A percentile compares a stretch with the other conserved stretches of the same genome.
Conservation (phyloP, 2,329 filamentous ascomycete genomes). For the Coleophoma crateriformis region DNA sequence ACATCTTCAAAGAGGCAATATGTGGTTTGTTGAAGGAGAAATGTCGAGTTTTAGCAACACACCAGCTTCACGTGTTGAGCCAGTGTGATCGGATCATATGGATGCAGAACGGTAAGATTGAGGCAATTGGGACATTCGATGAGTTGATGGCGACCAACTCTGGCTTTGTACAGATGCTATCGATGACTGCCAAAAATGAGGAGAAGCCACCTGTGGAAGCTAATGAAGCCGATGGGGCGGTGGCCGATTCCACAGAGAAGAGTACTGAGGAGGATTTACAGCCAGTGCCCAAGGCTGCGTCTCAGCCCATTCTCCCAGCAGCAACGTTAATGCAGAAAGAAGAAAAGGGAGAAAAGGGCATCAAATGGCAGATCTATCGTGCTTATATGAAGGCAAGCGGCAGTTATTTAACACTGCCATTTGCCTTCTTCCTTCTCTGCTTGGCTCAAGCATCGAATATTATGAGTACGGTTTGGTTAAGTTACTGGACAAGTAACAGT, state of each 20-base stretch:
- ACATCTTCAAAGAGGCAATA: slow-evolving; percentile 92
- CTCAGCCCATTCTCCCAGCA: slow-evolving; percentile 52
- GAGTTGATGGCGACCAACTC: slow-evolving; percentile 76
- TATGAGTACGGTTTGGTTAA: slow-evolving; percentile 83
- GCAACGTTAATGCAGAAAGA: slow-evolving; percentile 69
- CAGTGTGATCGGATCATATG: slow-evolving; percentile 89
- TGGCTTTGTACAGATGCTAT: slow-evolving; percentile 60
- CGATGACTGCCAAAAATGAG: slow-evolving; percentile 81
- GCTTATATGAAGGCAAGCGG: slow-evolving; percentile 61
- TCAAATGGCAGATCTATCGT: slow-evolving; percentile 57
- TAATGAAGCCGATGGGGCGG: too few relatives aligned
- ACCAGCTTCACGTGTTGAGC: slow-evolving; percentile 88
- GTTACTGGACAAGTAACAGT: slow-evolving; percentile 83
- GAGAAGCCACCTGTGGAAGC: slow-evolving; percentile 38
- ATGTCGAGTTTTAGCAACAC: slow-evolving; percentile 85
- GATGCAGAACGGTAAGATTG: slow-evolving; percentile 82
- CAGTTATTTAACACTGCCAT: slow-evolving; percentile 47
- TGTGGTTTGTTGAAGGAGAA: slow-evolving; percentile 84
- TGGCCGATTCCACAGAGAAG: slow-evolving; percentile 44
- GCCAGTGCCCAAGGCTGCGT: slow-evolving; percentile 32
- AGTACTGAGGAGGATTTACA: slow-evolving; percentile 37
- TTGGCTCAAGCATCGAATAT: slow-evolving; percentile 78
- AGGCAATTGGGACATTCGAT: slow-evolving; percentile 82
- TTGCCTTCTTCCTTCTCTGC: slow-evolving; percentile 49
- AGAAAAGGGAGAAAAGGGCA: slow-evolving; percentile 51